Evolutionary conservation across 345 rosid species (phyloP).

Genomic region (Trapa incisa): DNA sequence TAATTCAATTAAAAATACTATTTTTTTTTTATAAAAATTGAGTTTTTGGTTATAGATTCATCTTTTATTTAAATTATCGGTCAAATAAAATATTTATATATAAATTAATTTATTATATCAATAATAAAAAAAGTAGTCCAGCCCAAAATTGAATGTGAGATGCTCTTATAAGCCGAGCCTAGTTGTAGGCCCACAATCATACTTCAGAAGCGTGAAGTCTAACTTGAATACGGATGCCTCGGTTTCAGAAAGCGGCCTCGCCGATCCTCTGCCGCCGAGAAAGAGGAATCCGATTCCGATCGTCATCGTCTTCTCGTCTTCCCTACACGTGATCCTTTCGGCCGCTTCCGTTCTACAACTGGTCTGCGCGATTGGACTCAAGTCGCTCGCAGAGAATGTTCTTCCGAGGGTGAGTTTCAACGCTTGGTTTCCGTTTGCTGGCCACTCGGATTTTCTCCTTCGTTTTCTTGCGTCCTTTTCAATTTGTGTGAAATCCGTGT

Average conservation of each 20-base stretch:
- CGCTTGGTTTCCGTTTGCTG: background rate
- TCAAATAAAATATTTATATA: no score
- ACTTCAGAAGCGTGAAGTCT: no score
- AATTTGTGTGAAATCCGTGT: background rate
- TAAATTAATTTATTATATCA: no score
- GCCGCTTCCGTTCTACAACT: background rate
- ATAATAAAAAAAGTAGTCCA: no score
- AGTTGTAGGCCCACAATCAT: no score
- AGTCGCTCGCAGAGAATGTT: background rate
- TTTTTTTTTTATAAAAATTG: no score
- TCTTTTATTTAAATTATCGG: no score
- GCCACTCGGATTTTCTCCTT: background rate
- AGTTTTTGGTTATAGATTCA: no score
- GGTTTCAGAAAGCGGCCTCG: background rate
- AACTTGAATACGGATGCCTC: background rate
- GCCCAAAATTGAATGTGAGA: no score
- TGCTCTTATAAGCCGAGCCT: no score
- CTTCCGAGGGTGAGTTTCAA: background rate
- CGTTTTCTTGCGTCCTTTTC: background rate
- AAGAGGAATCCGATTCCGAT: background rate
- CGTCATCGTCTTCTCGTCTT: background rate
- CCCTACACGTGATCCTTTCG: background rate
- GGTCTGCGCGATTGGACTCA: background rate
- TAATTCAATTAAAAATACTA: no score
- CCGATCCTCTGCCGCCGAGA: background rate